Evolutionary conservation across 2,329 filamentous ascomycete species (phyloP).

Genomic region (Lachnellula suecica): DNA sequence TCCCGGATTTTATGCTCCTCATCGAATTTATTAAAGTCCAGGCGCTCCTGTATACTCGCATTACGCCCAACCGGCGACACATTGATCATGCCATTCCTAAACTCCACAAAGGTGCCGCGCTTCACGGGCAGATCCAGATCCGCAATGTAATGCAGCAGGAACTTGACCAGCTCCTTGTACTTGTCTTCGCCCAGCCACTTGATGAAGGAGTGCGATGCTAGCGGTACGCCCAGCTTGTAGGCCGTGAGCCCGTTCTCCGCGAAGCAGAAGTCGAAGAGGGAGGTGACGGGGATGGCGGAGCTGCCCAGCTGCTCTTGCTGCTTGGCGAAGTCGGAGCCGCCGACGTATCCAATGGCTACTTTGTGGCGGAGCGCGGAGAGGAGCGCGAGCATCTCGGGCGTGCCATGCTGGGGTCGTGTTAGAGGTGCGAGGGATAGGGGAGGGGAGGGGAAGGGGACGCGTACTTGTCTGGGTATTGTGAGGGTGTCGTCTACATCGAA

Average conservation of each 20-base stretch:
- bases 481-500: constrained; percentile 97
- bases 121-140: constrained; percentile 83
- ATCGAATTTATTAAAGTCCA: constrained; percentile 82
- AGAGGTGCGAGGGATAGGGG: constrained; percentile 1
- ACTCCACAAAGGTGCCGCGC: constrained; percentile 83
- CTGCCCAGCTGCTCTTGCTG: constrained; percentile 94
- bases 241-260: constrained; percentile 94
- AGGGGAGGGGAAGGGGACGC: constrained; percentile 26
- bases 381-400: constrained; percentile 79
- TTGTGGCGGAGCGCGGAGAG: constrained; percentile 81
- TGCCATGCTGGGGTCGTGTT: constrained; percentile 52
- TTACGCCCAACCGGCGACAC: constrained; percentile 83
- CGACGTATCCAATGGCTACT: constrained; percentile 87
- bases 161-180: constrained; percentile 77
- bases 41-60: constrained; percentile 75
- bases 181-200: constrained; percentile 80
- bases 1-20: constrained; percentile 72
- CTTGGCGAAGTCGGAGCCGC: constrained; percentile 87
- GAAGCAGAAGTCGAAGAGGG: constrained; percentile 97
- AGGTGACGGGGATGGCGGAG: constrained; percentile 65
- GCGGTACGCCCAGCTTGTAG: constrained; percentile 74
- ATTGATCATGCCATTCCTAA: constrained; percentile 91
- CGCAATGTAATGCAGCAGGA: constrained; percentile 78
- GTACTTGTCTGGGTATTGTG: constrained; percentile 75
- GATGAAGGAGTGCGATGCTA: constrained; percentile 86